A percentile compares a stretch with the other conserved stretches of the same genome.
Conservation (phyloP, 2,329 filamentous ascomycete species). For the Endoconidiophora laricicola region DNA sequence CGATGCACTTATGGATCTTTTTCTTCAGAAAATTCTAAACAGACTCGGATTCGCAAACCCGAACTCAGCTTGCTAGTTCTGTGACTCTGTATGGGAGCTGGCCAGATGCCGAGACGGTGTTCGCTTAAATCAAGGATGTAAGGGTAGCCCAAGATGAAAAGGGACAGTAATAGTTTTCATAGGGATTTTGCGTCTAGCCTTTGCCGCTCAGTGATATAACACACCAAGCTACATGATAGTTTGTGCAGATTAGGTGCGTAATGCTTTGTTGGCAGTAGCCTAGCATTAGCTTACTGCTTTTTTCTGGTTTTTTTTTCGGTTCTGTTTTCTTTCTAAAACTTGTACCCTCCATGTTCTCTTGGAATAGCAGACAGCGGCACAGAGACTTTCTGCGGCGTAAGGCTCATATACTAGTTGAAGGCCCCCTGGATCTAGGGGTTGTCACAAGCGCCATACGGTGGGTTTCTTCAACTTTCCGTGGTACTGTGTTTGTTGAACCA, state of each 20-base stretch:
- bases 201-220: too few relatives aligned
- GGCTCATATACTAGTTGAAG: too few relatives aligned
- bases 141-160: neutral
- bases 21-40: neutral
- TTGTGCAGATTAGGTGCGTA: too few relatives aligned
- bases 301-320: neutral
- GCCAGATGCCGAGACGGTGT: neutral
- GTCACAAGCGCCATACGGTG: neutral
- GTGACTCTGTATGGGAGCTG: neutral
- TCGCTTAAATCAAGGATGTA: neutral
- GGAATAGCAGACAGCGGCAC: neutral
- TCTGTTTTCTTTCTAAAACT: neutral
- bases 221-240: too few relatives aligned
- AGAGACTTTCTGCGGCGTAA: too few relatives aligned
- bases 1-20: neutral
- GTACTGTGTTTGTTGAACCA: neutral
- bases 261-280: too few relatives aligned
- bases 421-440: slow-evolving; percentile 1
- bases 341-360: neutral
- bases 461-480: neutral
- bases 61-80: neutral
- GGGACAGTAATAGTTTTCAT: too few relatives aligned
- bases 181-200: too few relatives aligned
- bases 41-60: slow-evolving; percentile 7
- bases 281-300: neutral